Percentiles rank a stretch among this genome's conserved stretches.
Conservation (phyloP, 2,329 filamentous ascomycete species). For the Pseudopithomyces chartarum region DNA sequence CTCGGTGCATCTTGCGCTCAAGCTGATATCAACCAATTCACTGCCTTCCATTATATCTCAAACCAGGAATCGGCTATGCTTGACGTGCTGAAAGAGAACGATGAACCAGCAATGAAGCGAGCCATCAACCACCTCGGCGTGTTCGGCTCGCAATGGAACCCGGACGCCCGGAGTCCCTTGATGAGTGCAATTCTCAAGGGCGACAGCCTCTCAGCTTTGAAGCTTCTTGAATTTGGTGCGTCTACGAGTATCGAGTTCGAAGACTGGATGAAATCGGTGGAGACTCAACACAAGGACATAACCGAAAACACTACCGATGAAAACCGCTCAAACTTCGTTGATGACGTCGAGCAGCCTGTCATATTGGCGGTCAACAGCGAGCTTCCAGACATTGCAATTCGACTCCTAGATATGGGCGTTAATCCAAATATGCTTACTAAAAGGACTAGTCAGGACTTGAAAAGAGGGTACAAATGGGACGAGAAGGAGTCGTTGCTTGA, state of each 20-base stretch:
- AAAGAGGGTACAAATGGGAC: constrained; percentile 30
- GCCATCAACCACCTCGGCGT: constrained; percentile 70
- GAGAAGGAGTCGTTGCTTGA: constrained; percentile 63
- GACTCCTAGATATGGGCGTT: constrained; percentile 67
- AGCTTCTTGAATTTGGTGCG: constrained; percentile 69
- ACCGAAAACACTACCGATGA: constrained; percentile 48
- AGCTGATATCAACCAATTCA: constrained; percentile 68
- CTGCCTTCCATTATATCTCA: constrained; percentile 69
- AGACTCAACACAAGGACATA: constrained; percentile 49
- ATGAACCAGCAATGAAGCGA: constrained; percentile 64
- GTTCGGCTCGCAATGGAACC: constrained; percentile 37
- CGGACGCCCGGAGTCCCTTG: constrained; percentile 56
- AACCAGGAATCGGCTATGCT: constrained; percentile 56
- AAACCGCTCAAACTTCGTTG: constrained; percentile 57
- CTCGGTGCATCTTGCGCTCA: constrained; percentile 76
- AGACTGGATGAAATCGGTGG: constrained; percentile 64
- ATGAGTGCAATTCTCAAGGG: constrained; percentile 62
- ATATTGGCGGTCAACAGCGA: constrained; percentile 62
- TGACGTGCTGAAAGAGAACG: constrained; percentile 54
- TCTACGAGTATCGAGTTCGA: constrained; percentile 65
- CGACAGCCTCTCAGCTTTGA: constrained; percentile 60
- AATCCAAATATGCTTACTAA: constrained; percentile 66
- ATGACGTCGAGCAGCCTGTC: constrained; percentile 66
- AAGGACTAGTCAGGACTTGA: constrained; percentile 31
- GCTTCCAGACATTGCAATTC: constrained; percentile 58